Evolutionary conservation across 2,329 filamentous ascomycete species (phyloP).

Genomic region (Paradendryphiella salina): DNA sequence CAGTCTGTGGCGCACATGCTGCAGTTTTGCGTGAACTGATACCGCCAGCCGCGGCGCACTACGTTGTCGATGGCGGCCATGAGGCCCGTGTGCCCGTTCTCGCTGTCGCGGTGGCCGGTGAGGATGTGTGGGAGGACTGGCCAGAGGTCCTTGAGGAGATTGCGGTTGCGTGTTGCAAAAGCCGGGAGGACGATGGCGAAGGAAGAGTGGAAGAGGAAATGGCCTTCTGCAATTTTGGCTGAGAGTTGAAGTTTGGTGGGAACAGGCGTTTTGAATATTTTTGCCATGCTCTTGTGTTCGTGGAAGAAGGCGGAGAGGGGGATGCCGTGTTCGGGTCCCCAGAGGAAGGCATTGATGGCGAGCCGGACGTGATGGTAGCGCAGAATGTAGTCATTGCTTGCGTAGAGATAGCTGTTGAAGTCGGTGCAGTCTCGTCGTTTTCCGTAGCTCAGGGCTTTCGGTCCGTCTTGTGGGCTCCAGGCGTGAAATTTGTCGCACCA

Average conservation of each 20-base stretch:
- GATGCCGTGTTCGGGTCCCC: slow-evolving; percentile 34
- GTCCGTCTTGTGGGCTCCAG: slow-evolving; percentile 21
- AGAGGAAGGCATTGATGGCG: slow-evolving; percentile 23
- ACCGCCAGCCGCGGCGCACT: slow-evolving; percentile 20
- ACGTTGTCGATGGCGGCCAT: slow-evolving; percentile 28
- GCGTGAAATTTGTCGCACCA: slow-evolving; percentile 42
- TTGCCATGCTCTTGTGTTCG: slow-evolving; percentile 9
- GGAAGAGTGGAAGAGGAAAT: slow-evolving; percentile 27
- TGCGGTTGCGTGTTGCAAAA: slow-evolving; percentile 9
- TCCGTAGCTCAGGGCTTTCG: slow-evolving; percentile 3
- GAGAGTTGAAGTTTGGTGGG: slow-evolving; percentile 14
- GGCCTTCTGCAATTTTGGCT: slow-evolving; percentile 20
- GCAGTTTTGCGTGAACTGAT: slow-evolving; percentile 26
- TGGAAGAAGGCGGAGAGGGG: slow-evolving; percentile 22
- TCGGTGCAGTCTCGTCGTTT: slow-evolving; percentile 24
- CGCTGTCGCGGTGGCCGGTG: slow-evolving; percentile 29
- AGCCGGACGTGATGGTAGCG: slow-evolving; percentile 38
- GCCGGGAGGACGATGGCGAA: slow-evolving; percentile 24
- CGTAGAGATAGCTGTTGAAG: slow-evolving; percentile 34
- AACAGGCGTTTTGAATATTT: slow-evolving; percentile 21
- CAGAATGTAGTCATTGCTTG: slow-evolving; percentile 23
- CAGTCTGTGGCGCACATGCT: slow-evolving; percentile 34
- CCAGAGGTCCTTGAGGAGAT: slow-evolving; percentile 22
- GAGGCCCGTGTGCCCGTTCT: slow-evolving; percentile 30
- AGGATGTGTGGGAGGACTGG: slow-evolving; percentile 33